Conservation (phyloP, 2,329 filamentous ascomycete genomes). For the Penicillium sclerotigenum region DNA sequence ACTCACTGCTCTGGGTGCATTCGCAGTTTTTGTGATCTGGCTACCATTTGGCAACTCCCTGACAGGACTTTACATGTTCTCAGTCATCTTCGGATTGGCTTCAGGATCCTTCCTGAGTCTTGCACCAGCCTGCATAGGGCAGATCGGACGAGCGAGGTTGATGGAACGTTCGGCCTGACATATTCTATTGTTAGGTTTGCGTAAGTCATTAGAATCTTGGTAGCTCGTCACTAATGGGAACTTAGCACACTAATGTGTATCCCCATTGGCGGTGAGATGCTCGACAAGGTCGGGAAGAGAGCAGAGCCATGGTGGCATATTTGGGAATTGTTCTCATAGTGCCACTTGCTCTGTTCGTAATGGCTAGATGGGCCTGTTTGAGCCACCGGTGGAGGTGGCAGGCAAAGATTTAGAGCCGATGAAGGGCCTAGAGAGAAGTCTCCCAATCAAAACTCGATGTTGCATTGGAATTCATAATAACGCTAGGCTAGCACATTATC, state of each 20-base stretch:
- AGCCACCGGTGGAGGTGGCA: slow-evolving; percentile 40
- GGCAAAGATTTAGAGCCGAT: slow-evolving; percentile 29
- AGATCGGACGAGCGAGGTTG: slow-evolving; percentile 49
- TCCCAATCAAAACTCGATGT: neutral
- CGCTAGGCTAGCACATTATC: neutral
- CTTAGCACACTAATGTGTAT: slow-evolving; percentile 46
- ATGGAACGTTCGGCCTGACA: slow-evolving; percentile 48
- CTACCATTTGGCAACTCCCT: slow-evolving; percentile 42
- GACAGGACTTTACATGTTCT: slow-evolving; percentile 26
- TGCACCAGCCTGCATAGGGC: slow-evolving; percentile 47
- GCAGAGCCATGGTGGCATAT: slow-evolving; percentile 47
- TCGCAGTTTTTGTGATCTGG: slow-evolving; percentile 46
- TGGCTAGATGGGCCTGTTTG: slow-evolving; percentile 41
- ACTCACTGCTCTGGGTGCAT: slow-evolving; percentile 36
- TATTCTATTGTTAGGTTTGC: slow-evolving; percentile 50
- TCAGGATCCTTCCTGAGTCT: slow-evolving; percentile 50
- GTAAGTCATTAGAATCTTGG: slow-evolving; percentile 20
- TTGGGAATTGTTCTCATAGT: slow-evolving; percentile 44
- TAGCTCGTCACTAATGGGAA: neutral
- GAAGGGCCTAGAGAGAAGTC: neutral
- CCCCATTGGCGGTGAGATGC: slow-evolving; percentile 50
- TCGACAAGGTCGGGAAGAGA: slow-evolving; percentile 46
- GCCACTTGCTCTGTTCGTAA: slow-evolving; percentile 32
- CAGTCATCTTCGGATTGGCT: slow-evolving; percentile 47
- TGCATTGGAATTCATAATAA: neutral